Evolutionary conservation across 2,329 filamentous ascomycete species (phyloP).

Genomic region (Passalora sequoiae): DNA sequence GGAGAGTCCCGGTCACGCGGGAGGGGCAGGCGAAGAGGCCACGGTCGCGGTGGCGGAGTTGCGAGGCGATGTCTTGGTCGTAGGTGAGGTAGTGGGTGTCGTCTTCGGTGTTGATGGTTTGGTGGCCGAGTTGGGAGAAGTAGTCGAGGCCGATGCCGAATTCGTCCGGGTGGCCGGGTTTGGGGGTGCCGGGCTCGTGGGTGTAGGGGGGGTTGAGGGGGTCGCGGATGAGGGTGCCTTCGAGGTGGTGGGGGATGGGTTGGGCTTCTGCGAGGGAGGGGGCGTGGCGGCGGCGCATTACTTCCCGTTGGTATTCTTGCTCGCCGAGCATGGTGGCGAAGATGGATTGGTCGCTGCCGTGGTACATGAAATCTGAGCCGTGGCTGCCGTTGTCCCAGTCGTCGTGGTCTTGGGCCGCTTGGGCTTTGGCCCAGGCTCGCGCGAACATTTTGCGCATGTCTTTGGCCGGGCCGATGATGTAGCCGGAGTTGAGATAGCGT

Average conservation of each 20-base stretch:
- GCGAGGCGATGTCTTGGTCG: constrained; percentile 10
- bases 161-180: constrained; percentile 39
- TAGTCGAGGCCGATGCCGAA: constrained; percentile 32
- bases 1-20: constrained; percentile 10
- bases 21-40: constrained; percentile 10
- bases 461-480: constrained; percentile 23
- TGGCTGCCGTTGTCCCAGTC: constrained; percentile 25
- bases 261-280: constrained; percentile 8
- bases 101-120: constrained; percentile 22
- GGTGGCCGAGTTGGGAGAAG: constrained; percentile 24
- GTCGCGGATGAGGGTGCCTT: constrained; percentile 18
- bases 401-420: constrained; percentile 16
- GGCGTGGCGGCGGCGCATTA: constrained; percentile 24
- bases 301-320: constrained; percentile 30
- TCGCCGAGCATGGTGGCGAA: constrained; percentile 28
- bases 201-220: constrained; percentile 19
- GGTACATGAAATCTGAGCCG: constrained; percentile 24
- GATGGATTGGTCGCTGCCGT: constrained; percentile 25
- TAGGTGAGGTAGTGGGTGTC: constrained; percentile 14
- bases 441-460: constrained; percentile 25
- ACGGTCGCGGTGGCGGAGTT: constrained; percentile 10
- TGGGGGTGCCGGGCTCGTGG: constrained; percentile 27
- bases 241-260: constrained; percentile 14
- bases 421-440: constrained; percentile 22
- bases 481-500: constrained; percentile 25